Conservation (phyloP, 768 basidiomycete species). For the Boletellus ananiceps region DNA sequence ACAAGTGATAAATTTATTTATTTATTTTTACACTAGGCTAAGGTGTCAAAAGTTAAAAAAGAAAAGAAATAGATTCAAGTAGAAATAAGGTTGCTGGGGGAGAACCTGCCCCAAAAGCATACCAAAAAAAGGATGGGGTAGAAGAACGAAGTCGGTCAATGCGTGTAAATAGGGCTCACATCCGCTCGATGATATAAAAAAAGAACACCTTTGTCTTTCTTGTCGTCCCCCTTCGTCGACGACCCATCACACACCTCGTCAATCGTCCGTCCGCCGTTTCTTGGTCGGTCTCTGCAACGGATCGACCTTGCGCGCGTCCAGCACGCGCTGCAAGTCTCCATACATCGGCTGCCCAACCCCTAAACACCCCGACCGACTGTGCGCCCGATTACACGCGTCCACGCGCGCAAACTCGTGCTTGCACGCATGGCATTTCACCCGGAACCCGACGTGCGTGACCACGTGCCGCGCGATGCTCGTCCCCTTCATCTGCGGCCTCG, state of each 20-base stretch:
- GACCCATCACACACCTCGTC: background rate
- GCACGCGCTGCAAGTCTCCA: conserved; percentile 23
- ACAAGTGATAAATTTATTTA: too few species aligned
- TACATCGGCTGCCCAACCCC: conserved; percentile 31
- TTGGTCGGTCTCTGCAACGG: conserved; percentile 19
- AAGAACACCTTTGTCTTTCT: too few species aligned
- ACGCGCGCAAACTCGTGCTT: conserved; percentile 31
- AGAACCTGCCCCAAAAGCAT: too few species aligned
- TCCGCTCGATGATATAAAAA: too few species aligned
- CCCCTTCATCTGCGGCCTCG: conserved; percentile 28
- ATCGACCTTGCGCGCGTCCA: conserved; percentile 28
- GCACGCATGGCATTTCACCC: conserved; percentile 29
- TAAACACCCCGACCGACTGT: conserved; percentile 28
- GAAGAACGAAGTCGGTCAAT: too few species aligned
- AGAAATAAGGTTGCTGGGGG: too few species aligned
- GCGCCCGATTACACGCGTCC: conserved; percentile 33
- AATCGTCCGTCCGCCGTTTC: conserved; percentile 30
- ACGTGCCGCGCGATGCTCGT: conserved; percentile 32
- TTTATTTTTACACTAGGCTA: too few species aligned
- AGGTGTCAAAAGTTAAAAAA: too few species aligned
- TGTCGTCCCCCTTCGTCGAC: too few species aligned
- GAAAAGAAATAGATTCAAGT: too few species aligned
- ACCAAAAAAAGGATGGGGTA: too few species aligned
- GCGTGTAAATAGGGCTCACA: too few species aligned
- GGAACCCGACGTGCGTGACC: conserved; percentile 29